phyloP scores from a whole-genome alignment of 1,139 yeast genomes.

The Pichia norvegensis region DNA sequence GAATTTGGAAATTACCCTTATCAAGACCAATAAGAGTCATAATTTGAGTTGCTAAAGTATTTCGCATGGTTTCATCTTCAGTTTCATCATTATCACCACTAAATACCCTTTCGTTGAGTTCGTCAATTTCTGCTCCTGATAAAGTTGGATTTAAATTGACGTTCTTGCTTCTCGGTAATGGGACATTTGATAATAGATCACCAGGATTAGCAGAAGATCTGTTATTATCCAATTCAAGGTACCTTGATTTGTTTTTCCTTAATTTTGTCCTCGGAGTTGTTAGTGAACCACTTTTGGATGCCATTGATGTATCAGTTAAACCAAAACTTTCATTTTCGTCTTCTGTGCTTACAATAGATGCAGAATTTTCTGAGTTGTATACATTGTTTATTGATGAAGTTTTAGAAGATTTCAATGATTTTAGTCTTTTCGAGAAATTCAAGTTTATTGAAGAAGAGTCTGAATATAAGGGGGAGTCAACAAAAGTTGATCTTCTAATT shows the following conservation, averaged over 20 bases:
- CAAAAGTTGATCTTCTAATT: background rate
- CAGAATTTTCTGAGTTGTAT: background rate
- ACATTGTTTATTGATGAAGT: background rate
- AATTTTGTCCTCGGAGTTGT: background rate
- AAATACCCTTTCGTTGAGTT: slow-evolving; percentile 37
- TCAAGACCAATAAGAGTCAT: slow-evolving; percentile 67
- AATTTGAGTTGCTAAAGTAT: slow-evolving; percentile 68
- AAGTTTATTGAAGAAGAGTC: background rate
- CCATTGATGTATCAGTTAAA: slow-evolving; percentile 2
- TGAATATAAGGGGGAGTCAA: background rate
- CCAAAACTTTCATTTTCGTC: slow-evolving; percentile 43
- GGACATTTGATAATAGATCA: slow-evolving; percentile 75
- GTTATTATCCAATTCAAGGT: slow-evolving; percentile 59
- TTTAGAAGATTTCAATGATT: background rate
- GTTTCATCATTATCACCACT: slow-evolving; percentile 57
- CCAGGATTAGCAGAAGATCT: slow-evolving; percentile 67
- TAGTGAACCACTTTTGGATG: background rate
- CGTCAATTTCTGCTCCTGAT: slow-evolving; percentile 20
- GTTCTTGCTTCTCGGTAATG: slow-evolving; percentile 46
- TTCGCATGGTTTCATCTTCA: slow-evolving; percentile 62
- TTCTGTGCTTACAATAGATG: slow-evolving; percentile 4
- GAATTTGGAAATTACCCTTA: slow-evolving; percentile 12
- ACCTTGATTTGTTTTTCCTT: slow-evolving; percentile 37
- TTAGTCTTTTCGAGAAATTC: background rate
- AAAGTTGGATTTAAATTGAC: slow-evolving; percentile 3